Evolutionary conservation across 352 stramenopile species (phyloP).

Genomic region (Globisporangium middletonii): DNA sequence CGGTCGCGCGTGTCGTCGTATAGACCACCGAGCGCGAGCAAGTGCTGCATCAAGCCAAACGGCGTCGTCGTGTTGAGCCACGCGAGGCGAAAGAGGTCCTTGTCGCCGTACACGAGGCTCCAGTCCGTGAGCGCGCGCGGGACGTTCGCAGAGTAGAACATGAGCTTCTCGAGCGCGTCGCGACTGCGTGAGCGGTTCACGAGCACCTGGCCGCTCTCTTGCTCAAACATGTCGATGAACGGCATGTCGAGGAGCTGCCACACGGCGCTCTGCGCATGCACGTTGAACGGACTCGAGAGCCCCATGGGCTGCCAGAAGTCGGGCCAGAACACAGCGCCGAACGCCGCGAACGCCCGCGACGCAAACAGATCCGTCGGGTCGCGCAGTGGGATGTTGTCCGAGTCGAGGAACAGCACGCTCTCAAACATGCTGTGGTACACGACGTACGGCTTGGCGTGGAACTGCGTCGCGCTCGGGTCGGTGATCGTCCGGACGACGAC

Average conservation of each 20-base stretch:
- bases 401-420: constrained; percentile 25
- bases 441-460: constrained; percentile 23
- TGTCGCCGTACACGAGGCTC: constrained; percentile 43
- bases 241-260: constrained; percentile 24
- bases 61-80: constrained; percentile 42
- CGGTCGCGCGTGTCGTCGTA: constrained; percentile 19
- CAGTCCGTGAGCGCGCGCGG: constrained; percentile 28
- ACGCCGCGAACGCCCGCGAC: constrained; percentile 13
- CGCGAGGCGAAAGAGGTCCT: constrained; percentile 54
- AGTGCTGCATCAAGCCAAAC: constrained; percentile 41
- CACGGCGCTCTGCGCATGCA: constrained; percentile 19
- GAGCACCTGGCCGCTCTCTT: constrained; percentile 30
- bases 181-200: constrained; percentile 17
- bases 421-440: constrained; percentile 19
- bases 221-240: constrained; percentile 34
- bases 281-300: constrained; percentile 22
- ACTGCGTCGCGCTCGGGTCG: constrained; percentile 14
- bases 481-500: constrained; percentile 18
- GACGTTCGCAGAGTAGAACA: constrained; percentile 38
- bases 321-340: constrained; percentile 27
- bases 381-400: constrained; percentile 22
- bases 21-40: constrained; percentile 36
- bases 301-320: constrained; percentile 25
- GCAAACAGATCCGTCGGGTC: constrained; percentile 28
- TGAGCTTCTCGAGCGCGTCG: constrained; percentile 19